Conservation (phyloP, 805 yeast genomes). For the Brettanomyces naardenensis region DNA sequence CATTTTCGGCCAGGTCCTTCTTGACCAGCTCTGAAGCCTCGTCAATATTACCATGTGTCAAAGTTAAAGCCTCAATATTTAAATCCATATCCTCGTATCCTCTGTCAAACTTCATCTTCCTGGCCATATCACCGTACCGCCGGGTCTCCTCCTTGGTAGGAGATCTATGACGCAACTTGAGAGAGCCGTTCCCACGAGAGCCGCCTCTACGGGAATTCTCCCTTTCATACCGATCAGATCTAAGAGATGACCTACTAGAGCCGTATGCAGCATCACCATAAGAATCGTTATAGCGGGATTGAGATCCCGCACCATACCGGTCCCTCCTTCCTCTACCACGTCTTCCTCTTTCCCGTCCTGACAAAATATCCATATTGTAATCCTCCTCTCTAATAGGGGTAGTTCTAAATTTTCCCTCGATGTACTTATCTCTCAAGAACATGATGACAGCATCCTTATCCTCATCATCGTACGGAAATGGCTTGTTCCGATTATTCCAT, state of each 20-base stretch:
- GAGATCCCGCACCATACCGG: not conserved
- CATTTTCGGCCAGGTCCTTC: slow-evolving; percentile 24
- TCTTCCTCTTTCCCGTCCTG: slow-evolving; percentile 8
- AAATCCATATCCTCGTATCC: slow-evolving; percentile 54
- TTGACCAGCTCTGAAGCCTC: slow-evolving; percentile 52
- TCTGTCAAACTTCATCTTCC: slow-evolving; percentile 37
- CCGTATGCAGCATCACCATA: slow-evolving; percentile 5
- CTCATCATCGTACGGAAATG: slow-evolving; percentile 72
- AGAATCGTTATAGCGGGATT: not conserved
- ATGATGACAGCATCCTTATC: slow-evolving; percentile 50
- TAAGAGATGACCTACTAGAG: slow-evolving; percentile 4
- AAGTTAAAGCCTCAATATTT: slow-evolving; percentile 53
- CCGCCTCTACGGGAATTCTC: slow-evolving; percentile 3
- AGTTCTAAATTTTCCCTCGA: slow-evolving; percentile 49
- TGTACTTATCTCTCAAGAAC: slow-evolving; percentile 61
- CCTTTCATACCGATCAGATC: slow-evolving; percentile 1
- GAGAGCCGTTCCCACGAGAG: slow-evolving; percentile 1
- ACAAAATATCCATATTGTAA: slow-evolving; percentile 22
- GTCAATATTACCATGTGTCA: slow-evolving; percentile 51
- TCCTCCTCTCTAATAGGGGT: slow-evolving; percentile 30
- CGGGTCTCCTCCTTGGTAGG: slow-evolving; percentile 46
- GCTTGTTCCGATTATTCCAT: slow-evolving; percentile 65
- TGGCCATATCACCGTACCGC: slow-evolving; percentile 42
- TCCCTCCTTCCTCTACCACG: slow-evolving; percentile 10
- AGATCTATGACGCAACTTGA: slow-evolving; percentile 38